Conservation (phyloP, 805 yeast species). For the Starmerella vitae region DNA sequence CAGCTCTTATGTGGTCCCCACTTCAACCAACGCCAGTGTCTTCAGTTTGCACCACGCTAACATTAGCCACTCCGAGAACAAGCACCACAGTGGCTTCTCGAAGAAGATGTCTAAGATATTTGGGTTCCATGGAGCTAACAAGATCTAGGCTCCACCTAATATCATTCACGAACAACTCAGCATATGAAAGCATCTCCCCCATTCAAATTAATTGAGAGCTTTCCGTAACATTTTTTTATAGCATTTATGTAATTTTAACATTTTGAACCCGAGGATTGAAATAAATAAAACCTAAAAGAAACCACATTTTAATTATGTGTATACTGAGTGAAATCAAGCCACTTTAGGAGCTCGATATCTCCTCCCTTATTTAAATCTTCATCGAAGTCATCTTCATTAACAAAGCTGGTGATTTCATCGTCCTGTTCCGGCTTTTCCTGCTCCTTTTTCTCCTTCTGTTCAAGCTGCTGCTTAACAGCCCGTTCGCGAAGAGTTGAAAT, state of each 20-base stretch:
- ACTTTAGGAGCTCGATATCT: conserved; percentile 11
- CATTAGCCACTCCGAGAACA: not conserved
- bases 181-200: no score
- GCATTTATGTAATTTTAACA: no score
- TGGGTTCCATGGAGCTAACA: conserved; percentile 5
- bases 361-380: conserved; percentile 1
- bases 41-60: conserved; percentile 6
- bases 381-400: not conserved
- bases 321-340: conserved; percentile 21
- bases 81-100: conserved; percentile 1
- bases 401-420: not conserved
- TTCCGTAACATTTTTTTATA: no score
- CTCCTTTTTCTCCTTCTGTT: conserved; percentile 1
- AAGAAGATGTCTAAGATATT: conserved; percentile 8
- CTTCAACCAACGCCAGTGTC: conserved; percentile 12
- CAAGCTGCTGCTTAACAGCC: conserved; percentile 10
- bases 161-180: not conserved
- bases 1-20: conserved; percentile 17
- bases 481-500: conserved; percentile 31
- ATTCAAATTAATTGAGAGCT: no score
- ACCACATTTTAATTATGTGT: conserved; percentile 6
- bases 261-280: no score
- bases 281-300: no score
- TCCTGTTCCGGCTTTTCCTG: not conserved
- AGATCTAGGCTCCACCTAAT: not conserved